Evolutionary conservation across 441 rosid species (phyloP), one percentile per base, ranked within the genome.

Genomic region (Gossypium gossypioides): DNA sequence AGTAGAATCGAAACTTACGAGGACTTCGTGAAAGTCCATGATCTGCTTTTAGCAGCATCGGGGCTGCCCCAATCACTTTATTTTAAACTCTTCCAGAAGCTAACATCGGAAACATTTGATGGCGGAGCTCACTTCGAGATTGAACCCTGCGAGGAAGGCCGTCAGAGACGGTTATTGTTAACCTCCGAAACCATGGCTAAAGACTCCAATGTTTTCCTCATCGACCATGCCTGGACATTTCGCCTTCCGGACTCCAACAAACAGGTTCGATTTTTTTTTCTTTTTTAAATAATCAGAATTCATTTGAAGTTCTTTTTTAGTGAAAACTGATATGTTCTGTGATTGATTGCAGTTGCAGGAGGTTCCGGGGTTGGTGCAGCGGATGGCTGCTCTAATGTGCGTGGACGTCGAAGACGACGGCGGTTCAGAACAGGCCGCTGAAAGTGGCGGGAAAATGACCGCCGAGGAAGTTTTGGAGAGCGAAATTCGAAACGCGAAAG

Each of bases 171-270:
- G 67, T 95, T 94, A 72, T 68, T 90, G 2, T 86, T 88, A 66
- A 83, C 93, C 57, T 84, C 93, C 5, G 86, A 79, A 1, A 82
- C 85, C 46, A 77, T 91, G 92, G 84, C 82, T 8, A 68, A 72
- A 48, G 89, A 86, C 5, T 91, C 96, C 78, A 77, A 87, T 55
- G 90, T 90, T 71, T 94, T 92, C 75, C 97, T 94, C 46, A 56
- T 92, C 46, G 97, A 94, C 80, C 97, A 94, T 67, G 97, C 97
- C 73, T 94, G 99, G 97, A 89, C 97, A 32, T 94, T 94, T 72
- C 93, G 97, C 13, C 96, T 89, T 71, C 74, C 90, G 19, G 97
- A 90, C 76, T 95, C 97, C 48, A 51, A 16, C 27, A 52, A 85
- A 55, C 97, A 86, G 90, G 97, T 58, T 13, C 63, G 8, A 2